These are phyloP conservation scores for Sparassis latifolia DNA, from an alignment of 1,284 basidiomycete genomes.

Conservation along the genomic window DNA sequence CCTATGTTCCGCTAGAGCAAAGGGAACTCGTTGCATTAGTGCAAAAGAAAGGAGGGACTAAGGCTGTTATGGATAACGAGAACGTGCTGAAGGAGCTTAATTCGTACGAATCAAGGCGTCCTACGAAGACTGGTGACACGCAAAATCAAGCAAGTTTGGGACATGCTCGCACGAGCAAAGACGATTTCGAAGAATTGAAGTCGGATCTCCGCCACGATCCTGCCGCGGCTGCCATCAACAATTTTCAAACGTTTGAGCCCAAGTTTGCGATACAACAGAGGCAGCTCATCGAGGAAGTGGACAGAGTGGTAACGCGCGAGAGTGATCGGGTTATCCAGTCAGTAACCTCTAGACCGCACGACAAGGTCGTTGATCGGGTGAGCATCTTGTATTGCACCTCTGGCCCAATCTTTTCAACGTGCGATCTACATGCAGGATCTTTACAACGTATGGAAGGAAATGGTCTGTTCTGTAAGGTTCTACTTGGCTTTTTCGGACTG, in stretches of 20 bases:
- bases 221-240: conserved; percentile 20
- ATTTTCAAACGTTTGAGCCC: conserved; percentile 22
- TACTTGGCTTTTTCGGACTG: not conserved
- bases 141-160: not conserved
- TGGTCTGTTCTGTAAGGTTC: conserved; percentile 13
- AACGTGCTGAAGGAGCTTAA: conserved; percentile 8
- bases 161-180: conserved; percentile 2
- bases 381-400: not conserved
- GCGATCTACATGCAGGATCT: conserved; percentile 8
- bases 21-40: conserved; percentile 5
- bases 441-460: conserved; percentile 23
- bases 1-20: conserved; percentile 9
- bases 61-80: conserved; percentile 10
- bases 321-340: conserved; percentile 23
- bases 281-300: conserved; percentile 22
- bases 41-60: conserved; percentile 12
- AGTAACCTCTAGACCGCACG: conserved; percentile 26
- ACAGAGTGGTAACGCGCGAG: conserved; percentile 18
- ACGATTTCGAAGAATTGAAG: conserved; percentile 21
- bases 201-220: conserved; percentile 22
- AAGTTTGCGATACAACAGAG: conserved; percentile 28
- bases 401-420: not conserved
- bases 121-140: conserved; percentile 1
- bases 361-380: conserved; percentile 25
- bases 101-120: not conserved